Base-by-base conservation (phyloP, 1,284 basidiomycete species). In the Sparassis latifolia region DNA sequence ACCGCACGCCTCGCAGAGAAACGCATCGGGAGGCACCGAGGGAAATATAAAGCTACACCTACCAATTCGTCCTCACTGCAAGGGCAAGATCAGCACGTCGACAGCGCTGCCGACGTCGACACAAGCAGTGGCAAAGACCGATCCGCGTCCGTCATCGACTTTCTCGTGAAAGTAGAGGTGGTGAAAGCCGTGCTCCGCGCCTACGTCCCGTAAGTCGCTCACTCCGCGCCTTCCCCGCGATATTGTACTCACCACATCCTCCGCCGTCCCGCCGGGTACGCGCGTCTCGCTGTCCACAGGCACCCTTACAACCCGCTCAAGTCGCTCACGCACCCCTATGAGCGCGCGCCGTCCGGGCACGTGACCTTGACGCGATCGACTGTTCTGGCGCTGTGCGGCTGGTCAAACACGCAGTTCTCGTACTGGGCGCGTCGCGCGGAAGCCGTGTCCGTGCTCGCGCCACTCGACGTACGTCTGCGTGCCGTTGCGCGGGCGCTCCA, bases 301-400 rank as follows among this genome's bases (percentile, higher is more conserved):
- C 73, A 76, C 58, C 76, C 76, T 52, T 76, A 78, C 52, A 76
- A 76, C 60, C 73, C 74, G 52, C 66, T 74, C 59, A 78, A 78
- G 54, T 74, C 71, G 1, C 60, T 76, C 38, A 58, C 69, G 12
- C 76, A 76, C 62, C 55, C 61, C 12, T 77, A 66, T 53, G 52
- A 58, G 27, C 59, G 52, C 45, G 67, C 72, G 33, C 73, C 73
- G 27, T 62, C 68, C 9, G 76, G 74, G 39, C 64, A 66, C 49
- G 74, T 76, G 45, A 74, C 66, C 7, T 67, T 76, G 44, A 77
- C 75, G 29, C 72, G 74, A 35, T 68, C 74, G 42, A 73, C 73
- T 40, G 70, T 76, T 43, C 69, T 76, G 48, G 61, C 70, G 42
- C 67, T 76, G 42, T 75, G 73, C 3, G 74, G 74, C 48, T 76